Evolutionary conservation across 2,329 filamentous ascomycete genomes (phyloP), one percentile per base, ranked within the genome.

Genomic region (Fusarium pseudoanthophilum): DNA sequence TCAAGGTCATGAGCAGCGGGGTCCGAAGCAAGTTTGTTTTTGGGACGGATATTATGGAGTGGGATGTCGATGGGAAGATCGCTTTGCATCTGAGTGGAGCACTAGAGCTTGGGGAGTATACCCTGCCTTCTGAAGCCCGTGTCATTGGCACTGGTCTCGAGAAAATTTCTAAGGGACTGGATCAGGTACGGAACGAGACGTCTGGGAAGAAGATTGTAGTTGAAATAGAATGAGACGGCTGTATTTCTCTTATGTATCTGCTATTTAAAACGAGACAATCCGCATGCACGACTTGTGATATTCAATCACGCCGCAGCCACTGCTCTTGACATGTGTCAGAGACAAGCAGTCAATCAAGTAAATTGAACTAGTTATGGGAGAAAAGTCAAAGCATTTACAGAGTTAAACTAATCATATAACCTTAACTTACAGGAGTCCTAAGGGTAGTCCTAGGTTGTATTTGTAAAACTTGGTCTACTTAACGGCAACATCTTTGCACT

Each of bases 21-120:
- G 46, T 67, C 0, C 40, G 30, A 15, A 53, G 63, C 40, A 67
- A 67, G 13, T 67, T 67, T 37, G 65, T 67, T 7, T 67, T 67
- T 15, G 65, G 63, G 0, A 67, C 65, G 1, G 65, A 67, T 5
- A 43, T 67, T 0, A 53, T 67, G 1, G 65, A 67, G 1, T 67
- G 65, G 65, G 65, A 67, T 28, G 13, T 0, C 0, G 40, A 67
- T 2, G 63, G 46, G 0, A 53, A 42, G 5, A 10, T 67, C 6
- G 24, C 64, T 2, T 11, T 2, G 2, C 61, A 20, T 5, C 7
- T 67, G 1, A 37, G 18, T 13, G 36, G 39, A 5, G 46, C 55
- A 5, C 2, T 67, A 2, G 18, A 24, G 1, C 10, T 37, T 42
- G 46, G 63, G 2, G 40, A 67, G 10, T 67, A 67, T 21, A 0